Evolutionary conservation across 164 flowering plant genomes (phyloP).

Genomic region (Umbilicus rupestris): DNA sequence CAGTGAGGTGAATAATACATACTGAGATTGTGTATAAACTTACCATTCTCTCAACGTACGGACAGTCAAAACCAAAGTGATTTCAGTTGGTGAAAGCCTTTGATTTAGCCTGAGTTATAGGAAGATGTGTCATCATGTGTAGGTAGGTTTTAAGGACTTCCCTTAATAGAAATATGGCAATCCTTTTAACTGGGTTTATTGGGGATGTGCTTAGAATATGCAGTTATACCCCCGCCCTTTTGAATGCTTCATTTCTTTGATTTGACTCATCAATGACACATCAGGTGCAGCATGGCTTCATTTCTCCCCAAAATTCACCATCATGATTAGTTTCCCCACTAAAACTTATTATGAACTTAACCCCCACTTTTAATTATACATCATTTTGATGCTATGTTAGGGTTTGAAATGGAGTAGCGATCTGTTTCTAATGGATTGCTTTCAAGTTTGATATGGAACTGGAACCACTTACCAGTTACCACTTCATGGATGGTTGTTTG

Average conservation of each 20-base stretch:
- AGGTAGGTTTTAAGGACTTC: constrained; percentile 14
- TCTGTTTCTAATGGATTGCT: too few species aligned
- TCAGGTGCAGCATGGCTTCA: background rate
- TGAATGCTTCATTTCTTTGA: constrained; percentile 2
- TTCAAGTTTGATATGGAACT: constrained; percentile 11
- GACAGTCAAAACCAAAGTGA: background rate
- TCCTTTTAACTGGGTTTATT: constrained; percentile 17
- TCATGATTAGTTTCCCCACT: background rate
- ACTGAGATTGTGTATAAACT: constrained; percentile 4
- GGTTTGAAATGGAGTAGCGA: background rate
- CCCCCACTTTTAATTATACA: background rate
- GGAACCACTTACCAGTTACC: too few species aligned
- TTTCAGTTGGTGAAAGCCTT: background rate
- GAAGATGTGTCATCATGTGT: background rate
- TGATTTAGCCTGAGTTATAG: background rate
- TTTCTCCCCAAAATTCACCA: background rate
- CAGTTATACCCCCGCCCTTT: constrained; percentile 1
- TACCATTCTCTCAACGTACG: constrained; percentile 3
- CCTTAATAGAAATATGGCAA: constrained; percentile 21
- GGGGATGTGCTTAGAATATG: constrained; percentile 12
- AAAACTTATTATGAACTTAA: background rate
- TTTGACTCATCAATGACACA: constrained; percentile 11
- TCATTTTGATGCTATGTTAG: background rate
- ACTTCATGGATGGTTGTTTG: background rate
- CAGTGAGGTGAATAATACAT: background rate